These are phyloP conservation scores for Pseudogymnoascus sp. DNA, from an alignment of 2,329 filamentous ascomycete species.

Conservation along the genomic window DNA sequence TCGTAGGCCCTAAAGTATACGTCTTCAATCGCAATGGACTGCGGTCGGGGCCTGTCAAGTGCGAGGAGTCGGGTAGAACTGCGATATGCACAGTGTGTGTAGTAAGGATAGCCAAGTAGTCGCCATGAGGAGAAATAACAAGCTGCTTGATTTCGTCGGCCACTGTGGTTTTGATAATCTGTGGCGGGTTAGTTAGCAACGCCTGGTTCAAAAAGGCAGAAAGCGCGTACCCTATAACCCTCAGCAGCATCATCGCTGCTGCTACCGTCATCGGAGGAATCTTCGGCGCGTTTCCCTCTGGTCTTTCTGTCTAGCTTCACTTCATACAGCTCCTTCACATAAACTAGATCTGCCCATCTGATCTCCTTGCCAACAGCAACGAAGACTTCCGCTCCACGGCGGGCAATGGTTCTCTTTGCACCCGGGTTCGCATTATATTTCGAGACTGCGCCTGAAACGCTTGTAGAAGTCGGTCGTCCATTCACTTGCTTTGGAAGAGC, in stretches of 20 bases:
- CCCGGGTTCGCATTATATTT: slow-evolving; percentile 34
- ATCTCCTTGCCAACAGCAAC: slow-evolving; percentile 83
- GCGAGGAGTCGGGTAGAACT: slow-evolving; percentile 70
- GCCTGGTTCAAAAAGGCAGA: slow-evolving; percentile 19
- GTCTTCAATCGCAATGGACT: slow-evolving; percentile 71
- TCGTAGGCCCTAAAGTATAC: slow-evolving; percentile 85
- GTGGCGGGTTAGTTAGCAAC: slow-evolving; percentile 15
- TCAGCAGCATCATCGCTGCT: slow-evolving; percentile 27
- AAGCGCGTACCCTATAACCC: slow-evolving; percentile 38
- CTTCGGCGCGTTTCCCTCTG: slow-evolving; percentile 22
- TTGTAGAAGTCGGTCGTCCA: slow-evolving; percentile 29
- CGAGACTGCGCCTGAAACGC: slow-evolving; percentile 14
- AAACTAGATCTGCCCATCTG: slow-evolving; percentile 78
- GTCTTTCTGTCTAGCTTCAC: slow-evolving; percentile 27
- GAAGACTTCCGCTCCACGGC: slow-evolving; percentile 79
- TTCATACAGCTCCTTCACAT: slow-evolving; percentile 59
- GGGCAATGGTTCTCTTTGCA: slow-evolving; percentile 62
- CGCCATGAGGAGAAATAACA: slow-evolving; percentile 70
- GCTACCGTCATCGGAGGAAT: slow-evolving; percentile 17
- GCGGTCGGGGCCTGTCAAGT: slow-evolving; percentile 61
- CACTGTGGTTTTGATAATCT: slow-evolving; percentile 71
- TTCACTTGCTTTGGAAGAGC: slow-evolving; percentile 27
- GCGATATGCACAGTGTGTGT: slow-evolving; percentile 82
- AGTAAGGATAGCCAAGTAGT: slow-evolving; percentile 78
- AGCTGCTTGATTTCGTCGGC: slow-evolving; percentile 80